Percentiles rank a stretch among this genome's conserved stretches.
phyloP scores from a whole-genome alignment of 1,284 basidiomycete genomes.

The Irpex lacteus region DNA sequence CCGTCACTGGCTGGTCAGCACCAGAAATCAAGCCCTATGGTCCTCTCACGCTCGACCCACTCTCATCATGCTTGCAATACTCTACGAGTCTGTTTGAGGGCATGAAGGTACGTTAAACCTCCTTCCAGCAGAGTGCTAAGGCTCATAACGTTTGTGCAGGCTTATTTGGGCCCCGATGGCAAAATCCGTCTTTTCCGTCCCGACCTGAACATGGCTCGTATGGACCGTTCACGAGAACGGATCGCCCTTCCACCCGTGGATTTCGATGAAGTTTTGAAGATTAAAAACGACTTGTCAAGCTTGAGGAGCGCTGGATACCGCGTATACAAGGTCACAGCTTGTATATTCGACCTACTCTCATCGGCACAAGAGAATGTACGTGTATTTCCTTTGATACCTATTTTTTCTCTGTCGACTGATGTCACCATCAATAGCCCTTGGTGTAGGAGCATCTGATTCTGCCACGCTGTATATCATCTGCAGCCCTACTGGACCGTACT shows the following conservation, averaged over 20 bases:
- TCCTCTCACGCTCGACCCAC: conserved; percentile 71
- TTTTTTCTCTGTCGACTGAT: not conserved
- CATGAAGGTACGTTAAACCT: conserved; percentile 61
- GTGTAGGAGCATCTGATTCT: conserved; percentile 65
- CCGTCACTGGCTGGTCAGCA: conserved; percentile 68
- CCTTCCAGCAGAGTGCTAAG: not conserved
- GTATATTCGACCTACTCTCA: conserved; percentile 81
- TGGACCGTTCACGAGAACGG: conserved; percentile 58
- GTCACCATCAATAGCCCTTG: conserved; percentile 44
- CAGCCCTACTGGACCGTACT: conserved; percentile 71
- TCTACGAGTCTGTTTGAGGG: conserved; percentile 82
- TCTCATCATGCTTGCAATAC: conserved; percentile 75
- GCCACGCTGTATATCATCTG: conserved; percentile 73
- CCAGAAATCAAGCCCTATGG: conserved; percentile 80
- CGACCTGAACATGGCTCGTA: conserved; percentile 77
- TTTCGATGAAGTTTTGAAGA: conserved; percentile 54
- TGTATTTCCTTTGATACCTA: conserved; percentile 6
- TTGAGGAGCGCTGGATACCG: conserved; percentile 81
- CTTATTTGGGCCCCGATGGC: conserved; percentile 69
- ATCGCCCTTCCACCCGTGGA: conserved; percentile 73
- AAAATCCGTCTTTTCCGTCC: conserved; percentile 75
- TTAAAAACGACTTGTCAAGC: conserved; percentile 63
- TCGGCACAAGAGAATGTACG: conserved; percentile 72
- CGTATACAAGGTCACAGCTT: conserved; percentile 64
- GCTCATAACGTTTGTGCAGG: conserved; percentile 36